Conservation (phyloP, 2,329 filamentous ascomycete genomes). For the Aspergillus novofumigatus region DNA sequence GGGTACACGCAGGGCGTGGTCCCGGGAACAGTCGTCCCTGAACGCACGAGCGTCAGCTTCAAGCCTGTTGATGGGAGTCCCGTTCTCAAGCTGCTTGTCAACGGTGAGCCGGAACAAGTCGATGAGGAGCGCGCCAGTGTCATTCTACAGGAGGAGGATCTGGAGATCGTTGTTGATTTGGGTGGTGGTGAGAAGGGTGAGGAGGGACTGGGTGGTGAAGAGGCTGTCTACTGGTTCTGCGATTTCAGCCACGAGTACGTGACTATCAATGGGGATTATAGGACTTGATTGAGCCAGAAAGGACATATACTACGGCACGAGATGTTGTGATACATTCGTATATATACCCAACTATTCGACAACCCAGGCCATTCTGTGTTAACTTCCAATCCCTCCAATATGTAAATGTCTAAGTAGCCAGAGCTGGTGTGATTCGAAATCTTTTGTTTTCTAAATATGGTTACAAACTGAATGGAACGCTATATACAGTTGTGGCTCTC, state of each 20-base stretch:
- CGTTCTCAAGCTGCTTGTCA: slow-evolving; percentile 55
- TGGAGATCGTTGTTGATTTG: slow-evolving; percentile 59
- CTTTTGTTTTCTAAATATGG: slow-evolving; percentile 29
- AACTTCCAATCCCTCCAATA: background rate
- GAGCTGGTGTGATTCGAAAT: slow-evolving; percentile 22
- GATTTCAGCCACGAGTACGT: slow-evolving; percentile 68
- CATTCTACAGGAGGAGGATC: slow-evolving; percentile 58
- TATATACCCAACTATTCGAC: background rate
- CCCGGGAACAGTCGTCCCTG: slow-evolving; percentile 46
- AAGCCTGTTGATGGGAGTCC: slow-evolving; percentile 55
- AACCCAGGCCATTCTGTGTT: background rate
- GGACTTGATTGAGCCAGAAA: slow-evolving; percentile 45
- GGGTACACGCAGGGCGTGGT: slow-evolving; percentile 64
- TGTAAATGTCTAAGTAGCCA: slow-evolving; percentile 5
- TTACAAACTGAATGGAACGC: slow-evolving; percentile 30
- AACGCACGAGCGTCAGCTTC: slow-evolving; percentile 58
- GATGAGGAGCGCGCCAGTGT: slow-evolving; percentile 57
- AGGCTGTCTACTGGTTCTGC: slow-evolving; percentile 62
- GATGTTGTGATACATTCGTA: background rate
- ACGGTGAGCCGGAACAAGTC: slow-evolving; percentile 59
- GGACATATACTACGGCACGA: background rate
- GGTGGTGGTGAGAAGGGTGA: slow-evolving; percentile 47
- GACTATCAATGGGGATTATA: slow-evolving; percentile 65
- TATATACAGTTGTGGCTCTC: slow-evolving; percentile 26
- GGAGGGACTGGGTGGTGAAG: slow-evolving; percentile 42